phyloP scores from a whole-genome alignment of 1,284 basidiomycete genomes.

The Cutaneotrichosporon mucoides region DNA sequence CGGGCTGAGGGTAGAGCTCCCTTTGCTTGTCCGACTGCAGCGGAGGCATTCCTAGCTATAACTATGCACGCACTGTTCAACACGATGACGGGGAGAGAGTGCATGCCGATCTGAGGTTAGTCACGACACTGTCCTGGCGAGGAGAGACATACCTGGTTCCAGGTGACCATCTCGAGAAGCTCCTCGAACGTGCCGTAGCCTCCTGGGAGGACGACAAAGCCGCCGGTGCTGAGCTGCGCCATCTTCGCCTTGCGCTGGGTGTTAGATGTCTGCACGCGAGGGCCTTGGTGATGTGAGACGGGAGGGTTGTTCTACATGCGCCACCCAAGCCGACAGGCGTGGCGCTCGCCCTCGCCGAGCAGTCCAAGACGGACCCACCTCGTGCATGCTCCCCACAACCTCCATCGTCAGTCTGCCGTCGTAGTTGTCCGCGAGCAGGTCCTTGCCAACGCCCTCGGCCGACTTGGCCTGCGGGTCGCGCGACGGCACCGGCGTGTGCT shows the following conservation, averaged over 20 bases:
- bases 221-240: constrained; percentile 66
- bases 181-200: constrained; percentile 92
- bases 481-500: constrained; percentile 23
- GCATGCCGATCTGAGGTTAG: constrained; percentile 70
- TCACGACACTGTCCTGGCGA: background rate
- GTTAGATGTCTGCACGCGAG: background rate
- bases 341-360: background rate
- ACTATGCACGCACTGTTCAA: constrained; percentile 56
- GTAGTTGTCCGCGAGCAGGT: constrained; percentile 49
- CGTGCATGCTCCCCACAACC: constrained; percentile 83
- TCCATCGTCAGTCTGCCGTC: constrained; percentile 40
- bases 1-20: too few species aligned
- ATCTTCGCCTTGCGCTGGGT: constrained; percentile 70
- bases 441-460: constrained; percentile 38
- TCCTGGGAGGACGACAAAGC: constrained; percentile 82
- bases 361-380: constrained; percentile 33
- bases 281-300: too few species aligned
- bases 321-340: background rate
- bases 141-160: constrained; percentile 53
- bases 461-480: constrained; percentile 18
- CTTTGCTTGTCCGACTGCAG: background rate
- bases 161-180: constrained; percentile 85
- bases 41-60: background rate
- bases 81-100: constrained; percentile 70
- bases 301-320: background rate